Percentiles rank a stretch among this genome's conserved stretches.
phyloP scores from a whole-genome alignment of 2,329 filamentous ascomycete genomes.

The Thielaviopsis punctulata region DNA sequence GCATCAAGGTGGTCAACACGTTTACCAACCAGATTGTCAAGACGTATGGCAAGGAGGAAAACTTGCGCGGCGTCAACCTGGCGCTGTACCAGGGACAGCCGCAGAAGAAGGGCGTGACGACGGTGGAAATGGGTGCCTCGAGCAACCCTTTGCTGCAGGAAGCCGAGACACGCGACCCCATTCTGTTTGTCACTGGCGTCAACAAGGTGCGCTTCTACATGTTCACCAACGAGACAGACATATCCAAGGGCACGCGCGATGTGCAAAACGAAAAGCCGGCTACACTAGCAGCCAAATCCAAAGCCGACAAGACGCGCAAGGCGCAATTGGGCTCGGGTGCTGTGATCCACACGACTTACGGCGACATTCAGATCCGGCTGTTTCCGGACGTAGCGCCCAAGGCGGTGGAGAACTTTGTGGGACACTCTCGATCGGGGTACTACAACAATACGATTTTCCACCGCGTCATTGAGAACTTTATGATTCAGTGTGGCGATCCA shows the following conservation, averaged over 20 bases:
- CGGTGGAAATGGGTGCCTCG: constrained; percentile 92
- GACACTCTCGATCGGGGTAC: constrained; percentile 74
- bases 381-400: constrained; percentile 89
- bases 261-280: constrained; percentile 89
- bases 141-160: constrained; percentile 85
- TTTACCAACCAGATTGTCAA: constrained; percentile 85
- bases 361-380: constrained; percentile 83
- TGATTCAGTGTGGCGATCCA: constrained; percentile 83
- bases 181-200: constrained; percentile 67
- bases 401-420: constrained; percentile 93
- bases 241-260: constrained; percentile 72
- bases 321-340: constrained; percentile 63
- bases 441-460: constrained; percentile 98
- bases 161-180: constrained; percentile 78
- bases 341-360: constrained; percentile 78
- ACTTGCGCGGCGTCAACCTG: constrained; percentile 66
- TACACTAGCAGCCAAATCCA: constrained; percentile 25
- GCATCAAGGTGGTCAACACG: constrained; percentile 90
- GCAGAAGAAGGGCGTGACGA: constrained; percentile 82
- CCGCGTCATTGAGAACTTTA: constrained; percentile 91
- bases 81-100: constrained; percentile 88
- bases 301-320: constrained; percentile 35
- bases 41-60: constrained; percentile 79
- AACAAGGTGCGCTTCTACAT: constrained; percentile 92
- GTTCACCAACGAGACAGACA: constrained; percentile 80